Evolutionary conservation across 805 yeast genomes (phyloP).

Genomic region (Kodamaea neixiangensis): DNA sequence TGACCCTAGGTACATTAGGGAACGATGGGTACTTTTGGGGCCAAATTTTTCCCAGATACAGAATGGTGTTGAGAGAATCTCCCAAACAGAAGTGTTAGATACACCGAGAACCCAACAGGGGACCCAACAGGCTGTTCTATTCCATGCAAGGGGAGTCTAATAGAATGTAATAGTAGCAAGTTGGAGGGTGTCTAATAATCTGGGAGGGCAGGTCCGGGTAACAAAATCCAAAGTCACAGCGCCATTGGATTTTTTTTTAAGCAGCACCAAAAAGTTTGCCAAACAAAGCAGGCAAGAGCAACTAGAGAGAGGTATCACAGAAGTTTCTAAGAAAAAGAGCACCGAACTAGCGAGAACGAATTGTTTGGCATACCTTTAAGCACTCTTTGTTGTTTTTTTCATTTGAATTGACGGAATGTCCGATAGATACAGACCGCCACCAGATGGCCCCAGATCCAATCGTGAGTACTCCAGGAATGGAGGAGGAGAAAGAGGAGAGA

Average conservation of each 20-base stretch:
- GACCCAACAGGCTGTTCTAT: neutral
- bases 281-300: neutral
- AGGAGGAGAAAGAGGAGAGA: neutral
- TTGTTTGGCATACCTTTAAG: neutral
- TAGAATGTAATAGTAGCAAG: constrained; percentile 1
- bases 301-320: neutral
- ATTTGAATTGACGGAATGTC: constrained; percentile 24
- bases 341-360: neutral
- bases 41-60: neutral
- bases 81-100: no score
- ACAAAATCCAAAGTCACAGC: neutral
- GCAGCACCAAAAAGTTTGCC: constrained; percentile 7
- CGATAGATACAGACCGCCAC: constrained; percentile 35
- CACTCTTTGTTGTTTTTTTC: neutral
- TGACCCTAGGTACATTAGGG: no score
- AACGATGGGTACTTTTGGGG: neutral
- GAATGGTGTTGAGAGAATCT: neutral
- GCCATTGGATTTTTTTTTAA: neutral
- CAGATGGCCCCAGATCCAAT: constrained; percentile 28
- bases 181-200: neutral
- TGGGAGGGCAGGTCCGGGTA: constrained; percentile 9
- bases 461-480: constrained; percentile 15
- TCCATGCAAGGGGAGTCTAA: neutral
- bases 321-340: neutral
- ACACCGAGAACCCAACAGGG: no score